Conservation (phyloP, 352 stramenopile species). For the Globisporangium cystogenes region DNA sequence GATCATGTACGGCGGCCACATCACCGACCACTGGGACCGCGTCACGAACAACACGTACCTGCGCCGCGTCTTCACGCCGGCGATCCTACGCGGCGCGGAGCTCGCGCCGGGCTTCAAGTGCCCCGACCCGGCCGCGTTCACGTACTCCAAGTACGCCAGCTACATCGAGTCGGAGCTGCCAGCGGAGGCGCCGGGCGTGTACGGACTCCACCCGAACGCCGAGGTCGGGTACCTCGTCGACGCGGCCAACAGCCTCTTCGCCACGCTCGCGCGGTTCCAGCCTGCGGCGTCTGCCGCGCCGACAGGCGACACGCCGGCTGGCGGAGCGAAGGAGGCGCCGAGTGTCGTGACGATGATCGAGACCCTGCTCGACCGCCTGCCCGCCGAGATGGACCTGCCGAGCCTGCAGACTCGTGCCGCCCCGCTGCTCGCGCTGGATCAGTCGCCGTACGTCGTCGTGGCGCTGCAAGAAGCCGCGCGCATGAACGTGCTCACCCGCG, state of each 20-base stretch:
- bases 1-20: conserved; percentile 89
- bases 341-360: conserved; percentile 47
- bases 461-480: conserved; percentile 75
- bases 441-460: conserved; percentile 80
- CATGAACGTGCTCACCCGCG: conserved; percentile 61
- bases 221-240: conserved; percentile 77
- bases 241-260: conserved; percentile 82
- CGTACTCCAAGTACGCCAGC: conserved; percentile 93
- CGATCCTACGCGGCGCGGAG: conserved; percentile 46
- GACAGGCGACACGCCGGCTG: neutral
- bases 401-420: conserved; percentile 44
- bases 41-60: conserved; percentile 83
- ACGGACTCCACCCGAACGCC: conserved; percentile 75
- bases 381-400: conserved; percentile 48
- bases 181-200: conserved; percentile 58
- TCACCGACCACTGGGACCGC: conserved; percentile 81
- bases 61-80: conserved; percentile 51
- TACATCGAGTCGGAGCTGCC: conserved; percentile 68
- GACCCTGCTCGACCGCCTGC: conserved; percentile 50
- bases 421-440: conserved; percentile 48
- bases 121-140: conserved; percentile 58
- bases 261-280: conserved; percentile 83
- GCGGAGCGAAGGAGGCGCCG: neutral
- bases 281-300: conserved; percentile 38
- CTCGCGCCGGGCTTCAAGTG: conserved; percentile 73